Evolutionary conservation across 2,329 filamentous ascomycete species (phyloP), one percentile per base, ranked within the genome.

Genomic region (Xylaria sp.): DNA sequence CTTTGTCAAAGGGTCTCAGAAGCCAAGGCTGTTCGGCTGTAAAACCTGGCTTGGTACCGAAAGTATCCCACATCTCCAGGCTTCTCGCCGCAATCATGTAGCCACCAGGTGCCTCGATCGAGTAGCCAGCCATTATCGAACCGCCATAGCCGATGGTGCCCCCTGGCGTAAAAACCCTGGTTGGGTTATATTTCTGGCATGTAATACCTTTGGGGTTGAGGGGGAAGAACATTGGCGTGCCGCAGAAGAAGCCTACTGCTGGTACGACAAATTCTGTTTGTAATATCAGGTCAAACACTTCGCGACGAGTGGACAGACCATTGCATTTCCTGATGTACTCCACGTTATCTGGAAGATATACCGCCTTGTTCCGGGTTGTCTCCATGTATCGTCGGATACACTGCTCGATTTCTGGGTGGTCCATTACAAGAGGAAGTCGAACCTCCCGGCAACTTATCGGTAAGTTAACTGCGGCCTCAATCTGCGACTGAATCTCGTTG

Each of bases 331-430:
- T 74, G 2, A 83, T 69, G 64, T 90, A 91, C 0, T 85, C 81
- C 46, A 90, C 81, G 62, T 90, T 90, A 70, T 87, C 86, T 0
- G 89, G 89, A 0, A 91, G 80, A 73, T 89, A 91, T 0, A 86
- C 84, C 0, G 89, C 89, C 57, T 88, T 84, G 1, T 85, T 83
- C 7, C 89, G 83, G 69, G 89, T 87, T 0, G 87, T 90, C 28
- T 86, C 85, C 74, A 85, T 85, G 76, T 91, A 91, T 3, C 89
- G 83, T 53, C 86, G 79, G 0, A 89, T 83, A 0, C 88, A 88
- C 39, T 86, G 83, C 23, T 82, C 74, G 64, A 76, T 78, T n/a
- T 78, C 75, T 18, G 70, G 72, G 64, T 82, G 80, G 46, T 83
- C 74, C 63, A 82, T 80, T 8, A 78, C 78, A 36, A 83, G 73